A percentile compares a stretch with the other conserved stretches of the same genome.
Evolutionary conservation across 495 filamentous ascomycete genomes (phyloP).

Genomic region (Tirmania nivea): DNA sequence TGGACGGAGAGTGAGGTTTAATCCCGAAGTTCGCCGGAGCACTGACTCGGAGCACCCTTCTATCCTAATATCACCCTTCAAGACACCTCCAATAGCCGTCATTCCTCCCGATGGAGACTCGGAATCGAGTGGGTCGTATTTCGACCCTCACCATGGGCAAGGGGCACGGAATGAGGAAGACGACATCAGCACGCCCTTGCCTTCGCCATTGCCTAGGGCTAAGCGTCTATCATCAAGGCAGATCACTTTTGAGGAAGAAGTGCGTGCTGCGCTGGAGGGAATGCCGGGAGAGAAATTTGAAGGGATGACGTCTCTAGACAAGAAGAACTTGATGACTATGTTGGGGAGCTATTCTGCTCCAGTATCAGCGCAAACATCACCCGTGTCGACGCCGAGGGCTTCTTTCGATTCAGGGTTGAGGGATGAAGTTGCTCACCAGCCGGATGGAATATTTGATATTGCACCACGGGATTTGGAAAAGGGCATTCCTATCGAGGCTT

Average conservation of each 20-base stretch:
- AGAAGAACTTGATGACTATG: slow-evolving; percentile 6
- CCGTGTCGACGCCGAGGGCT: slow-evolving; percentile 1
- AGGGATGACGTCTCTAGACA: slow-evolving; percentile 6
- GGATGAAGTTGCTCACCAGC: not conserved
- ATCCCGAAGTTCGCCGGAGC: too few relatives aligned
- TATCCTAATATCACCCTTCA: not conserved
- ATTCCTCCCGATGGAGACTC: not conserved
- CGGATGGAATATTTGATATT: slow-evolving; percentile 16
- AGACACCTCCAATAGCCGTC: not conserved
- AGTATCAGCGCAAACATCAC: slow-evolving; percentile 11
- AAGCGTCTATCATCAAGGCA: not conserved
- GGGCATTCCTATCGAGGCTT: slow-evolving; percentile 7
- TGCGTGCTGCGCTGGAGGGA: not conserved
- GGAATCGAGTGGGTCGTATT: not conserved
- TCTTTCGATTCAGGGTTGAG: not conserved
- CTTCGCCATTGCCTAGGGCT: not conserved
- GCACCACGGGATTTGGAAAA: slow-evolving; percentile 20
- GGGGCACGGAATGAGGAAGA: not conserved
- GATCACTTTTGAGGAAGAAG: not conserved
- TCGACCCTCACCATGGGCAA: not conserved
- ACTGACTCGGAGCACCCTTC: too few relatives aligned
- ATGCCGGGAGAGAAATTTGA: not conserved
- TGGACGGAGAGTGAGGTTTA: too few relatives aligned
- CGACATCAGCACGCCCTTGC: not conserved
- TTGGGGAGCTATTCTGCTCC: slow-evolving; percentile 15